Conservation (phyloP, 179 eudicot species). For the Sideroxylon spinosum region DNA sequence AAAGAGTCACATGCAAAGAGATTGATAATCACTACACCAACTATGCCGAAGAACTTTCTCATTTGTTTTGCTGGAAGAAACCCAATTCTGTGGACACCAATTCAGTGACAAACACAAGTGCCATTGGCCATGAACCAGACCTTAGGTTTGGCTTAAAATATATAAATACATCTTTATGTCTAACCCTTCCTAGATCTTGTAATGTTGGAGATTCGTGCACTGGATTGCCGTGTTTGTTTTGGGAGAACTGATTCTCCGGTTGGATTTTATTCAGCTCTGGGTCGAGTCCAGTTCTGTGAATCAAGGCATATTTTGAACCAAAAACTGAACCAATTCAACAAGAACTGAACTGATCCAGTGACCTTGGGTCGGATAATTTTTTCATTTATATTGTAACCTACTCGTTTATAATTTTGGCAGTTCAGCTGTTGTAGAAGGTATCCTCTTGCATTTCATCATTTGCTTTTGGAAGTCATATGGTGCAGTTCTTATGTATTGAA, state of each 20-base stretch:
- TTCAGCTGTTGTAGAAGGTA: constrained; percentile 1
- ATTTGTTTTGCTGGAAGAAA: constrained; percentile 35
- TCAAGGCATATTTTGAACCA: no score
- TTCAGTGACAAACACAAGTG: constrained; percentile 26
- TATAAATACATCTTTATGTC: no score
- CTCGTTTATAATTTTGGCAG: background rate
- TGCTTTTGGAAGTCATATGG: constrained; percentile 12
- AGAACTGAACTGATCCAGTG: no score
- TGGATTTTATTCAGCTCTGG: no score
- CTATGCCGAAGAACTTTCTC: constrained; percentile 39
- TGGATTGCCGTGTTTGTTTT: no score
- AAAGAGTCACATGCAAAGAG: constrained; percentile 24
- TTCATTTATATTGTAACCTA: no score
- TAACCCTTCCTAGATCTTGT: no score
- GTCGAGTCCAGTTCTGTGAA: no score
- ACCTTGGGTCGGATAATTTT: no score
- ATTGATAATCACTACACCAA: constrained; percentile 21
- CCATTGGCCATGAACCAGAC: constrained; percentile 28
- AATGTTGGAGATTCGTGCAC: no score
- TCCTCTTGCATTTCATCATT: background rate
- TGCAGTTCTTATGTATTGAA: background rate
- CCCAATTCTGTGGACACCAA: constrained; percentile 24
- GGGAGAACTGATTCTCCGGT: no score
- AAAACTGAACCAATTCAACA: no score
- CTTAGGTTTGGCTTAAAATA: constrained; percentile 33